These are phyloP conservation scores for Aspergillus nanangensis DNA, from an alignment of 495 filamentous ascomycete genomes.

Conservation along the genomic window DNA sequence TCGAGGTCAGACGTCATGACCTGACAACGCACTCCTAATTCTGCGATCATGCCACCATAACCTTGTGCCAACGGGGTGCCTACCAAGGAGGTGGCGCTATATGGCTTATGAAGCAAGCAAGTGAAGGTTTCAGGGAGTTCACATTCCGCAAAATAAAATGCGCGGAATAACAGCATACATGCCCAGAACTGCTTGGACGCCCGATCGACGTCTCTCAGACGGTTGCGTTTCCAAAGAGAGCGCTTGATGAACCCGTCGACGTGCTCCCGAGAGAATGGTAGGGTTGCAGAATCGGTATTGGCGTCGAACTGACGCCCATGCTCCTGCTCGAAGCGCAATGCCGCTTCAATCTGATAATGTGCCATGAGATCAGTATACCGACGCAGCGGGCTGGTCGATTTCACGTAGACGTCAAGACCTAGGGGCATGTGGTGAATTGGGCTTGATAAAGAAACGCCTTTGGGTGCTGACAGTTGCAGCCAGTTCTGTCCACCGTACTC, in stretches of 20 bases:
- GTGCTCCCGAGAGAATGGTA: slow-evolving; percentile 58
- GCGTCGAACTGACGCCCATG: slow-evolving; percentile 49
- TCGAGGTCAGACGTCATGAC: slow-evolving; percentile 24
- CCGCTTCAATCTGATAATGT: slow-evolving; percentile 90
- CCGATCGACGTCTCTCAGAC: slow-evolving; percentile 28
- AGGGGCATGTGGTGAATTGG: slow-evolving; percentile 55
- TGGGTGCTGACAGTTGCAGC: slow-evolving; percentile 39
- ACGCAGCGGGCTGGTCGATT: slow-evolving; percentile 81
- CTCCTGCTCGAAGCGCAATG: slow-evolving; percentile 63
- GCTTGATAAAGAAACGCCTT: slow-evolving; percentile 40
- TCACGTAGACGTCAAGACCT: slow-evolving; percentile 67
- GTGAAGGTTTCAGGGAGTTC: slow-evolving; percentile 59
- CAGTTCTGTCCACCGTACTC: slow-evolving; percentile 28
- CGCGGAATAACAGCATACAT: slow-evolving; percentile 66
- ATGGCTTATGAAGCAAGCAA: slow-evolving; percentile 42
- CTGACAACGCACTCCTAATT: slow-evolving; percentile 29
- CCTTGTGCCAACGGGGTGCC: slow-evolving; percentile 16
- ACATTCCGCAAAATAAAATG: slow-evolving; percentile 66
- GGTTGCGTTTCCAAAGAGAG: slow-evolving; percentile 26
- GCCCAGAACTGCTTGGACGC: slow-evolving; percentile 55
- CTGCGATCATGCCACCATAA: slow-evolving; percentile 25
- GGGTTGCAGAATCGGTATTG: slow-evolving; percentile 29
- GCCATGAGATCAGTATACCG: slow-evolving; percentile 77
- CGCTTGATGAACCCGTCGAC: slow-evolving; percentile 46
- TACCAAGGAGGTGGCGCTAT: slow-evolving; percentile 24